Evolutionary conservation across 202 grass and related monocot species (phyloP), one percentile per base, ranked within the genome.

Genomic region (Zoysia matrella): DNA sequence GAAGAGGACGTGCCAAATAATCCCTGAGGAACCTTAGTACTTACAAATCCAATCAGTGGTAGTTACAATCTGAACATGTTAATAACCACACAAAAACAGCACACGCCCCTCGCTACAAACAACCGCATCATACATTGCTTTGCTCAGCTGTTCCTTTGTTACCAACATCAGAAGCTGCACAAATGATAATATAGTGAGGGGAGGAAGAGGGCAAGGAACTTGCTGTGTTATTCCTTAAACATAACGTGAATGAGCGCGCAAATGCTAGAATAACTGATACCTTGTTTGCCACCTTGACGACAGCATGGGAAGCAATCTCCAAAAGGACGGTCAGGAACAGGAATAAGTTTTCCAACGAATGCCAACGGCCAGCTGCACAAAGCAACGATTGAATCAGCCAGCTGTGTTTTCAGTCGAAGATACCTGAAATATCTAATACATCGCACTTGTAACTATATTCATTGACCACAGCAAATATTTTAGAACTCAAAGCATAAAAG

Each of bases 281-380:
- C 73, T 78, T 74, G 64, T 80, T 93, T 82, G 76, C 77, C 75
- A 45, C 70, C 76, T 45, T 30, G 47, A 16, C 65, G 81, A 66
- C 82, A 88, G 72, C 64, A 92, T 8, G 83, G 15, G 18, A 96
- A 87, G 46, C 83, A 50, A 1, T 94, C 90, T 61, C 9, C 58
- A 3, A 96, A 75, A 36, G 93, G 85, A 66, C 60, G 88, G 13
- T 79, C 49, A 13, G 96, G 78, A 71, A 99, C 87, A 71, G 92
- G 89, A 80, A 96, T 82, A 42, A 99, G 87, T 78, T 99, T 99
- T 57, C 96, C 96, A 60, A 95, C 7, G 11, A 77, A 39, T 15
- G 96, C 91, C 82, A 99, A 52, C 6, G 87, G 85, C 96, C 96
- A 99, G 52, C 96, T 99, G 74, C 67, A 44, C 22, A 50, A 82